Evolutionary conservation across 148 eudicot genomes (phyloP).

Genomic region (Cornus controversa): DNA sequence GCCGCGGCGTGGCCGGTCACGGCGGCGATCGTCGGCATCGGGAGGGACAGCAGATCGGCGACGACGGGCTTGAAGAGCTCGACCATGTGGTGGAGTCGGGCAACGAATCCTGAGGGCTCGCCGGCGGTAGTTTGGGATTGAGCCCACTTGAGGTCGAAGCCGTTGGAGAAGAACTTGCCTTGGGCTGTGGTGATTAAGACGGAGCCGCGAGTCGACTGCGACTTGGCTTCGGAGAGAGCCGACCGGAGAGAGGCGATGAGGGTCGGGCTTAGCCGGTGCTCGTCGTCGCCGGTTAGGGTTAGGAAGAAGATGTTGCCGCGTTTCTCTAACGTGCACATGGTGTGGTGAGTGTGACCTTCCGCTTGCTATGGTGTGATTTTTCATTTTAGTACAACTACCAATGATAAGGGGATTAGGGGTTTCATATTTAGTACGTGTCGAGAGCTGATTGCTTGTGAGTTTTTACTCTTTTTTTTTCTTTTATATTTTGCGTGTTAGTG

Average conservation of each 20-base stretch:
- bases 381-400: too few relatives aligned
- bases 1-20: slow-evolving; percentile 57
- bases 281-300: slow-evolving; percentile 44
- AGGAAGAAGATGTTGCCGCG: slow-evolving; percentile 47
- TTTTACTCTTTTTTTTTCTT: too few relatives aligned
- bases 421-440: too few relatives aligned
- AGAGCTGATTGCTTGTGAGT: too few relatives aligned
- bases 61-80: slow-evolving; percentile 30
- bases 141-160: slow-evolving; percentile 46
- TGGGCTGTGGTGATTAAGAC: slow-evolving; percentile 36
- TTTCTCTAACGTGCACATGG: slow-evolving; percentile 53
- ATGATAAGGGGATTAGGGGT: too few relatives aligned
- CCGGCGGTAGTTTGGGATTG: slow-evolving; percentile 15
- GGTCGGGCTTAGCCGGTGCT: slow-evolving; percentile 48
- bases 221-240: slow-evolving; percentile 26
- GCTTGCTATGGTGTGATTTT: too few relatives aligned
- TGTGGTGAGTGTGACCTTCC: background rate
- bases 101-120: background rate
- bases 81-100: slow-evolving; percentile 34
- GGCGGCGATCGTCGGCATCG: slow-evolving; percentile 46
- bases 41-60: slow-evolving; percentile 36
- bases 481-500: too few relatives aligned
- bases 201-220: slow-evolving; percentile 29
- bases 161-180: slow-evolving; percentile 50
- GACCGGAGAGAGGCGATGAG: slow-evolving; percentile 46